Base-by-base conservation (phyloP, 2,329 filamentous ascomycete species). In the Sphaerostilbella broomeana region DNA sequence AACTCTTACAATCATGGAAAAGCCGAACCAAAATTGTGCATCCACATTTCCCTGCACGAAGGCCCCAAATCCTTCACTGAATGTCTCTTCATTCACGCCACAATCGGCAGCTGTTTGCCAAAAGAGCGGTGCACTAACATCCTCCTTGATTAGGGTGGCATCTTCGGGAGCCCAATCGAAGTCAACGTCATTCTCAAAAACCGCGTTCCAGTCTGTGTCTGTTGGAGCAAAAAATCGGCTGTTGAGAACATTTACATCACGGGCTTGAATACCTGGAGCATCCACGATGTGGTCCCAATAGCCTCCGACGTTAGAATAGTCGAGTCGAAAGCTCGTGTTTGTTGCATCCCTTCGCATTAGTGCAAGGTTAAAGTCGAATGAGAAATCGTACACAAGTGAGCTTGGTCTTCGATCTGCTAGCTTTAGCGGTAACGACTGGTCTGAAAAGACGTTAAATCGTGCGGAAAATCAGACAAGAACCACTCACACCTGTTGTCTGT, bases 381-480 rank as follows among this genome's bases (percentile, higher is more conserved):
- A 24, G 13, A 39, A 39, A 13, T 39, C 36, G 28, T 39, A 39
- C 9, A 39, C 36, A 22, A 18, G 13, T 12, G 36, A 39, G n/a
- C 16, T 15, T 9, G 27, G 18, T 4, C 12, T 19, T n/a, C 19
- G 11, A 2, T 18, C 24, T 17, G 12, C 24, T 19, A 38, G 15
- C 7, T 26, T 20, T 5, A 26, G 6, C 11, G 33, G 33, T 5
- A 36, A 11, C 21, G 18, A 11, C n/a, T 36, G 33, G 13, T 34
- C 22, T 21, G n/a, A n/a, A n/a, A n/a, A n/a, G n/a, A n/a, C n/a
- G n/a, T n/a, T n/a, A n/a, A n/a, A n/a, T n/a, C n/a, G n/a, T n/a
- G n/a, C n/a, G n/a, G n/a, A n/a, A n/a, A n/a, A n/a, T n/a, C n/a
- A n/a, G n/a, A n/a, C n/a, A n/a, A n/a, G n/a, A n/a, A n/a, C n/a